Base-by-base conservation (phyloP, 2,329 filamentous ascomycete genomes). In the Aureobasidium sp. region DNA sequence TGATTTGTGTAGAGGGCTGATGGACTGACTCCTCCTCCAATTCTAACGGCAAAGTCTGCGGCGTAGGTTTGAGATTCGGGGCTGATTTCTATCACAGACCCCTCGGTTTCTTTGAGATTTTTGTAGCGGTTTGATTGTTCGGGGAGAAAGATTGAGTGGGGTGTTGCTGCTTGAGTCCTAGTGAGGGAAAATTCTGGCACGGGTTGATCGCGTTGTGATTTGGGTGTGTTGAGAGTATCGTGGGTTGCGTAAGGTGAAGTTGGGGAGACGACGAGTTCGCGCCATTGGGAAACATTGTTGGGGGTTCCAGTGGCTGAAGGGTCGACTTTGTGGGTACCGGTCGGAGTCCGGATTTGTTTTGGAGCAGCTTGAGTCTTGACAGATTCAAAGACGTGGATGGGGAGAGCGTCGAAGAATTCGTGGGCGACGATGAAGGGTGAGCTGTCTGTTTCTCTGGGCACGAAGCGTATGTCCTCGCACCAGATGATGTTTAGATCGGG, bases 381-480 rank as follows among this genome's bases (percentile, higher is more conserved):
- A 18, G 93, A 91, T 78, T 98, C 92, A 77, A 99, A 99, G 67
- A 93, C 91, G 78, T 99, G 95, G 71, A 99, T 98, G 40, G 96
- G 96, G 0, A 99, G 90, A 3, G 96, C 96, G 72, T 99, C 96
- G 81, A 99, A 99, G 84, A 99, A 98, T 77, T 99, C 96, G 77
- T 99, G 96, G 6, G 96, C 96, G 56, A 98, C 88, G 67, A 99
- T 97, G 78, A 98, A 97, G 1, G 96, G 95, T 27, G 90, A 93
- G 75, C 92, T 93, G 67, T 87, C 85, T 27, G 89, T 80, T 47
- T 77, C 72, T 70, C 88, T 86, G 0, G 94, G 93, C 23, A 97
- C 87, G n/a, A 94, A 88, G 70, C 93, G 90, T 73, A 97, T 91
- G 69, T 95, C 93, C 77, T 98, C 94, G 15, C 93, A 91, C 96